These are phyloP conservation scores for Ceratocystis smalleyi DNA, from an alignment of 2,329 filamentous ascomycete species.

Conservation along the genomic window DNA sequence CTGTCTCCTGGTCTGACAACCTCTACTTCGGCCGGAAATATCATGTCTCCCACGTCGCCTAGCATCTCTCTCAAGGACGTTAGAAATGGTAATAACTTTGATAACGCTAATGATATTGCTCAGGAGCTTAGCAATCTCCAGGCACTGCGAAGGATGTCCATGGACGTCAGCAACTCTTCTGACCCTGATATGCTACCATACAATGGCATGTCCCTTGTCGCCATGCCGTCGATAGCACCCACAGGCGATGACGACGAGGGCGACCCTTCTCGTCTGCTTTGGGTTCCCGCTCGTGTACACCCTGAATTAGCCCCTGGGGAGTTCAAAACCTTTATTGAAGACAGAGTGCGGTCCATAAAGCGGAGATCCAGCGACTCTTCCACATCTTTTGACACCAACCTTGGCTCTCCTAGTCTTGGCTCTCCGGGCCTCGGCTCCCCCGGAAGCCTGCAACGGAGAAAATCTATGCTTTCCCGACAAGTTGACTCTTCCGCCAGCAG, in stretches of 20 bases:
- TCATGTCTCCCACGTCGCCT: conserved; percentile 34
- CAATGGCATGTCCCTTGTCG: conserved; percentile 45
- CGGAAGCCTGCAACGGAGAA: conserved; percentile 63
- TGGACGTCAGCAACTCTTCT: conserved; percentile 66
- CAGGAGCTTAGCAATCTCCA: conserved; percentile 88
- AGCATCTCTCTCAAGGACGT: conserved; percentile 38
- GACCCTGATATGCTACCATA: conserved; percentile 66
- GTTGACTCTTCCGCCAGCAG: conserved; percentile 55
- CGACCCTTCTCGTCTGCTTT: conserved; percentile 76
- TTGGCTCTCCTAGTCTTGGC: conserved; percentile 23
- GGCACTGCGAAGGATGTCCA: conserved; percentile 79
- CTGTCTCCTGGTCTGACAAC: conserved; percentile 26
- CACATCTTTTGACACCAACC: conserved; percentile 38
- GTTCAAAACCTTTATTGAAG: conserved; percentile 93
- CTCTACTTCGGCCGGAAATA: conserved; percentile 9
- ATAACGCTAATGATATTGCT: conserved; percentile 73
- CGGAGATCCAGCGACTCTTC: conserved; percentile 61
- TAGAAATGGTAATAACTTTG: conserved; percentile 57
- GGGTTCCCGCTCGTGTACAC: conserved; percentile 89
- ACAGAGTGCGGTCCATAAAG: conserved; percentile 77
- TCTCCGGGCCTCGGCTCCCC: conserved; percentile 21
- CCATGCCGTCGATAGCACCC: conserved; percentile 58
- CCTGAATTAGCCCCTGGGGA: conserved; percentile 89
- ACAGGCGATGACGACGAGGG: conserved; percentile 64
- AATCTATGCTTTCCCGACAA: conserved; percentile 88